Evolutionary conservation across 495 filamentous ascomycete species (phyloP), one percentile per base, ranked within the genome.

Genomic region (Jackrogersella minutella): DNA sequence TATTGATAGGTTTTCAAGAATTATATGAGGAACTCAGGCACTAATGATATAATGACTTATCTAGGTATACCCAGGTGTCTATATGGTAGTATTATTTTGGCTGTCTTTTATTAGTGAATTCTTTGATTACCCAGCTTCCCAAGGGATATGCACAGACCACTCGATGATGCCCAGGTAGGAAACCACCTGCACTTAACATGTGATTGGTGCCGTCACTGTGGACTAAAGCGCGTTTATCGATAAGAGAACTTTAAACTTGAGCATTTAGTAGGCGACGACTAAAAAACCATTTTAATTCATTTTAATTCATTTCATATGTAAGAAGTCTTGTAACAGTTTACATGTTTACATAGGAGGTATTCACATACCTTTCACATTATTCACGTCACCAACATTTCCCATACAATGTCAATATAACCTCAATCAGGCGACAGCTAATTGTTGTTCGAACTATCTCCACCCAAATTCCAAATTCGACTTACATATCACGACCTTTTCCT

Each of bases 191-290:
- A 24, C 37, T 61, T 61, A 34, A 28, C 57, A 67, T 67, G 64
- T 67, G 64, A 66, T 66, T 61, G 64, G 64, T 56, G 64, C 16
- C 36, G 51, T 61, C 40, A 61, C 39, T 40, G 21, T 43, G 33
- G 49, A 5, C 39, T 40, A 9, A 13, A 24, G 11, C 10, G 14
- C 8, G 4, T 17, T 58, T 69, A 69, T 69, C 66, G 66, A 69
- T 69, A 64, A 69, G 43, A 1, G 19, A 62, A 62, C 44, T 51
- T 68, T 62, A 56, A 49, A 51, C 50, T 51, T 10, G 3, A 6
- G 9, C 13, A 1, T 51, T n/a, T 6, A 17, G 39, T n/a, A n/a
- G n/a, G n/a, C n/a, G n/a, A n/a, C n/a, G n/a, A n/a, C n/a, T n/a
- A n/a, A n/a, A n/a, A n/a, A n/a, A n/a, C n/a, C n/a, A n/a, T n/a